Base-by-base conservation (phyloP, 768 basidiomycete species). In the Russula brevipes region DNA sequence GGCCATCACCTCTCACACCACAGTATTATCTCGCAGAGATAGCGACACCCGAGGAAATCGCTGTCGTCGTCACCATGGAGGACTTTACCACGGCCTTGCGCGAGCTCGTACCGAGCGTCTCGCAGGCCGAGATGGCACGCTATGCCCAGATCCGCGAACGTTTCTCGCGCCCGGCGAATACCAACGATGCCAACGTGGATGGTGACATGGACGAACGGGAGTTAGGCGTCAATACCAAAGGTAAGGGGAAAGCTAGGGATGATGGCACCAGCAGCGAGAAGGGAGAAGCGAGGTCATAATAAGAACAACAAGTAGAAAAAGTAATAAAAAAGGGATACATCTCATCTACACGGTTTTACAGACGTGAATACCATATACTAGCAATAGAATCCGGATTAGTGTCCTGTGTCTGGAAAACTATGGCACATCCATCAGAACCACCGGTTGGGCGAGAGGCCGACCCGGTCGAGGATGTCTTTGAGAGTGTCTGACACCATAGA, bases 1-100 rank as follows among this genome's bases (percentile, higher is more conserved):
- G 88, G 67, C 86, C 88, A 0, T 76, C 82, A 47, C 88, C 87
- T 0, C 73, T 98, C 36, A 95, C 93, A 2, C 81, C 94, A 0
- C 94, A 96, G 70, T 96, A 94, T 69, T 98, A 91, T 69, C 82
- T 98, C 8, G 81, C 88, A 11, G 93, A 94, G 71, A 78, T 97
- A 67, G 93, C 92, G 0, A 76, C 77, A 6, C 73, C 81, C 0
- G 79, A 78, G 30, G 94, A 96, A 61, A 81, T 87, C 12, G 80
- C 83, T 12, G 87, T 98, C 14, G 76, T 86, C n/a, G 92, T 98
- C 0, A 80, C 80, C 0, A 77, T 78, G 64, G 77, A 76, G 31
- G 96, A 98, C 74, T 98, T 98, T 73, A 77, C 83, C 36, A 73
- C 72, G 12, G 95, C 96, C 2, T 76, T 98, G 30, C 67, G 73